These are phyloP conservation scores for Suillus americanus DNA, from an alignment of 768 basidiomycete species.

Conservation along the genomic window DNA sequence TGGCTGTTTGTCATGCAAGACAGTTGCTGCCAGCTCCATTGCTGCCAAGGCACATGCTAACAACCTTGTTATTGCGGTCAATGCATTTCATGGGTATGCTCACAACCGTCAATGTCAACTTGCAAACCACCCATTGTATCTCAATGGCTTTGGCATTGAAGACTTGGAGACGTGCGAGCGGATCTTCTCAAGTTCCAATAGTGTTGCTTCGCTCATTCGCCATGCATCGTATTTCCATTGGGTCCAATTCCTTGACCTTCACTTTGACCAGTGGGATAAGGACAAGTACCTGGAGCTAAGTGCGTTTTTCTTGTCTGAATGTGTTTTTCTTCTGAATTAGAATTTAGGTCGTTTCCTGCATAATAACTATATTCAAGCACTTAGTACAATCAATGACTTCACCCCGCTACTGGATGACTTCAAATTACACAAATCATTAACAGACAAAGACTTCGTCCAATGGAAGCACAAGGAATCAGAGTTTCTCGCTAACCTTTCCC, in stretches of 20 bases:
- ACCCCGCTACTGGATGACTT: neutral
- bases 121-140: constrained; percentile 12
- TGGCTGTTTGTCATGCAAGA: constrained; percentile 25
- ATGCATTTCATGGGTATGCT: constrained; percentile 22
- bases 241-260: constrained; percentile 11
- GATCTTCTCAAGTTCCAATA: constrained; percentile 17
- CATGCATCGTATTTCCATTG: constrained; percentile 18
- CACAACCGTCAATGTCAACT: constrained; percentile 21
- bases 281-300: constrained; percentile 8
- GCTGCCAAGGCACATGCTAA: constrained; percentile 7
- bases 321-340: too few relatives aligned
- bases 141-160: constrained; percentile 15
- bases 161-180: constrained; percentile 18
- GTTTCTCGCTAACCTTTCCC: neutral
- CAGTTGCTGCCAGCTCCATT: constrained; percentile 16
- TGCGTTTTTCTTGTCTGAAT: neutral
- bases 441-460: neutral
- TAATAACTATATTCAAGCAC: constrained; percentile 19
- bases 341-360: constrained; percentile 9
- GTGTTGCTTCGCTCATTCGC: constrained; percentile 4
- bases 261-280: constrained; percentile 10
- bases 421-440: neutral
- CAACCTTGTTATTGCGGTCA: constrained; percentile 15
- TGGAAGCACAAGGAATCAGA: constrained; percentile 2
- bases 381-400: constrained; percentile 8